Evolutionary conservation across 192 early-diverging fungal species (phyloP).

Genomic region (Polychytrium aggregatum): DNA sequence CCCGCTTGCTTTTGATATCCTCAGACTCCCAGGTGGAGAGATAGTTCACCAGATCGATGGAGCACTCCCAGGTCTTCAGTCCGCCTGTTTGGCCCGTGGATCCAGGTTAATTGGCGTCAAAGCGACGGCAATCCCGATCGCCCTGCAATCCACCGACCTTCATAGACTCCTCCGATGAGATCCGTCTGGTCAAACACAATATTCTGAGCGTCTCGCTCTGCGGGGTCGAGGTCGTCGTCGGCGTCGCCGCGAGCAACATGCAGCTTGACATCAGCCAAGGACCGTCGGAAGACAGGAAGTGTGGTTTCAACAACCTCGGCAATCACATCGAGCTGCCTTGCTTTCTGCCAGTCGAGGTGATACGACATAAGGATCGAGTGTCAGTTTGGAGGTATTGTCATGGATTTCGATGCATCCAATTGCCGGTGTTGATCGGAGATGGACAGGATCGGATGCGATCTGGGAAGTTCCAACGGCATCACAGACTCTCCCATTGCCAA

Average conservation of each 20-base stretch:
- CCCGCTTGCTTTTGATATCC: slow-evolving; percentile 6
- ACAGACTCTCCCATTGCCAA: too few relatives aligned
- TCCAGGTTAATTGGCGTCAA: background rate
- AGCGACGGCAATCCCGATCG: background rate
- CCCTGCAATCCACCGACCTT: slow-evolving; percentile 38
- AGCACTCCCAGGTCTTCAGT: slow-evolving; percentile 96
- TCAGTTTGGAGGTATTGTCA: too few relatives aligned
- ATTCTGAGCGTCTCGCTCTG: background rate
- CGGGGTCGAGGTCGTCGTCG: slow-evolving; percentile 14
- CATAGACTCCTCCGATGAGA: slow-evolving; percentile 82
- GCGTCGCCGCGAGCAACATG: slow-evolving; percentile 67
- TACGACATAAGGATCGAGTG: too few relatives aligned
- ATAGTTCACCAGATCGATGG: slow-evolving; percentile 65
- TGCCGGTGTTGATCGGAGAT: too few relatives aligned
- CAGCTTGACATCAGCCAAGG: slow-evolving; percentile 61
- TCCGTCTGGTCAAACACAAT: slow-evolving; percentile 38
- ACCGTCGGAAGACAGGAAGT: slow-evolving; percentile 10
- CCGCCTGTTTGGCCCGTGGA: slow-evolving; percentile 45
- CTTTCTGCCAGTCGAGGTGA: too few relatives aligned
- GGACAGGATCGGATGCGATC: too few relatives aligned
- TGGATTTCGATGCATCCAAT: too few relatives aligned
- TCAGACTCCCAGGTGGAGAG: slow-evolving; percentile 6
- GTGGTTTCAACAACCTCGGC: background rate
- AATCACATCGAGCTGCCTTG: too few relatives aligned
- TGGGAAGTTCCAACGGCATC: too few relatives aligned